Percentiles rank a stretch among this genome's conserved stretches.
phyloP scores from a whole-genome alignment of 176 grass and related monocot genomes.

The Lolium rigidum region DNA sequence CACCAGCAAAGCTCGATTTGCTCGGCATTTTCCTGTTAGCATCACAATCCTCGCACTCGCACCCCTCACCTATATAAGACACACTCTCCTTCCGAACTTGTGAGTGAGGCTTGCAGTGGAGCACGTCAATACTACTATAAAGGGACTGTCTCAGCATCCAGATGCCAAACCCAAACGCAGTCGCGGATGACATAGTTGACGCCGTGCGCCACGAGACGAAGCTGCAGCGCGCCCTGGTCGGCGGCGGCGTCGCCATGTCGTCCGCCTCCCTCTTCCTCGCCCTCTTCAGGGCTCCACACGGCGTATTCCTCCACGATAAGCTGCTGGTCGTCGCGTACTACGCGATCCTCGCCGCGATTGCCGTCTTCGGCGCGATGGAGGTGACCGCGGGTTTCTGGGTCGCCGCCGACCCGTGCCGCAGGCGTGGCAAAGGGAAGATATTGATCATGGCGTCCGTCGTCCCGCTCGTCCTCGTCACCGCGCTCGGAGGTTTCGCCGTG shows the following conservation, averaged over 20 bases:
- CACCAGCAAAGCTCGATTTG: too few relatives aligned
- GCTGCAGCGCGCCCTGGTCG: slow-evolving; percentile 17
- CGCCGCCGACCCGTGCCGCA: background rate
- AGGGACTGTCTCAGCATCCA: too few relatives aligned
- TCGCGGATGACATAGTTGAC: too few relatives aligned
- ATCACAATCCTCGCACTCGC: too few relatives aligned
- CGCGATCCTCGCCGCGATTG: background rate
- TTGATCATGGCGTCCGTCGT: slow-evolving; percentile 1
- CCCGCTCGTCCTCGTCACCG: slow-evolving; percentile 30
- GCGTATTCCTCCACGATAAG: slow-evolving; percentile 30
- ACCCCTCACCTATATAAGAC: too few relatives aligned
- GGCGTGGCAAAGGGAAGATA: background rate
- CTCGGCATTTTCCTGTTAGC: too few relatives aligned
- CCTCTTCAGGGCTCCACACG: slow-evolving; percentile 7
- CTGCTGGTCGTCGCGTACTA: slow-evolving; percentile 29
- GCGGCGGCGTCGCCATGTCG: slow-evolving; percentile 12
- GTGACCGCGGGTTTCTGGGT: slow-evolving; percentile 23
- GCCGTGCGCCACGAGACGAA: background rate
- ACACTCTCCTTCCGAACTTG: too few relatives aligned
- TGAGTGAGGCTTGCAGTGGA: too few relatives aligned
- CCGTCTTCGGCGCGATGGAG: background rate
- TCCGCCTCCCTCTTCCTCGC: slow-evolving; percentile 4
- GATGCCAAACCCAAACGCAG: too few relatives aligned
- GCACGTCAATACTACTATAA: too few relatives aligned
- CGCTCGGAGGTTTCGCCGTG: slow-evolving; percentile 19